Conservation (phyloP, 2,329 filamentous ascomycete genomes). For the Davidsoniella virescens region DNA sequence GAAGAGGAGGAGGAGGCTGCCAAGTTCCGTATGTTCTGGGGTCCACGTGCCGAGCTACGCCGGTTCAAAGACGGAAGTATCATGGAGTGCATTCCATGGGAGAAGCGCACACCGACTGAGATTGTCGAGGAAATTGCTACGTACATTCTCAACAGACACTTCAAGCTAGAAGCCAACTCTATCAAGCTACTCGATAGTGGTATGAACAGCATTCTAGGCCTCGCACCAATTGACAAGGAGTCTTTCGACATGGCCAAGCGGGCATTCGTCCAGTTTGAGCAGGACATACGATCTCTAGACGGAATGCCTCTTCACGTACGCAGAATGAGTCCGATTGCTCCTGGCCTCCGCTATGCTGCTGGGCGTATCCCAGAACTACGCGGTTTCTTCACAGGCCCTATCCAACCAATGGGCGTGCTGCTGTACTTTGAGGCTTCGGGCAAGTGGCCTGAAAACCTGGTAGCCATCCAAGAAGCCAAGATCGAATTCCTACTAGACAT, state of each 20-base stretch:
- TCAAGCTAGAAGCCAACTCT: constrained; percentile 41
- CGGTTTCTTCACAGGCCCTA: constrained; percentile 10
- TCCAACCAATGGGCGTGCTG: constrained; percentile 53
- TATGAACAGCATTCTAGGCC: constrained; percentile 31
- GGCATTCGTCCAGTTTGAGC: constrained; percentile 58
- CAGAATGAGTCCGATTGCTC: constrained; percentile 57
- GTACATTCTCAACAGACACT: constrained; percentile 54
- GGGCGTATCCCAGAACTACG: constrained; percentile 30
- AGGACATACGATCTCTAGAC: constrained; percentile 59
- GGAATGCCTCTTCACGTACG: constrained; percentile 77
- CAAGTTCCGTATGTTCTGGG: constrained; percentile 83
- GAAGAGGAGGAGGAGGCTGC: constrained; percentile 73
- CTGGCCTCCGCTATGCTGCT: constrained; percentile 60
- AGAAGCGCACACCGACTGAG: constrained; percentile 41
- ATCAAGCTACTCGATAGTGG: constrained; percentile 34
- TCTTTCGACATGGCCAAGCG: constrained; percentile 54
- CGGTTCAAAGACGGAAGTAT: constrained; percentile 94
- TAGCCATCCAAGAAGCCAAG: constrained; percentile 85
- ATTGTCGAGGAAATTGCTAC: constrained; percentile 67
- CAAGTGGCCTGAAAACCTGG: constrained; percentile 83
- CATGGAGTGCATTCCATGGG: constrained; percentile 81
- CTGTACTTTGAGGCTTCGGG: constrained; percentile 87
- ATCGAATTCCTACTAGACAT: constrained; percentile 74
- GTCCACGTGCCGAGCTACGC: constrained; percentile 77
- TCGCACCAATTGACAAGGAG: constrained; percentile 32